Base-by-base conservation (phyloP, 352 stramenopile genomes). In the Phytophthora multivora region DNA sequence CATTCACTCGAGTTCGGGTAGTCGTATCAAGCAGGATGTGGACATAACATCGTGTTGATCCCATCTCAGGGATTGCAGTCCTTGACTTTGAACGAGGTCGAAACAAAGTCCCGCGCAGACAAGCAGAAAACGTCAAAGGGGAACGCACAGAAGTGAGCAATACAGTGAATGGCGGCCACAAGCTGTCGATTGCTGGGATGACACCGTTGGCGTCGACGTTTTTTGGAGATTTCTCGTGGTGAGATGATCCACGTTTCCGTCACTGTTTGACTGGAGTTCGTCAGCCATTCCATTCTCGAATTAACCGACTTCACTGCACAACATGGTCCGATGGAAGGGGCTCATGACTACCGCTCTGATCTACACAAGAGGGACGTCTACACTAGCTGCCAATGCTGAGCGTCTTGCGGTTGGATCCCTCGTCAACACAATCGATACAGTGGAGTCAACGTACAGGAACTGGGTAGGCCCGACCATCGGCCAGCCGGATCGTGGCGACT, bases 401-500 rank as follows among this genome's bases (percentile, higher is more conserved):
- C 35, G 8, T 19, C 15, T 57, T 7, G 30, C 36, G 19, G 30
- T 51, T 10, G 59, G 43, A 35, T 39, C 60, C 7, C 28, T 19
- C 12, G 25, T 45, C 25, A 59, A 59, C 23, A 63, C 54, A 15
- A 30, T 42, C 33, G 61, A 60, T 26, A 54, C 54, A 16, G 38
- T 71, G 9, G n/a, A 41, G 19, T 59, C 55, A 6, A 71, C 49
- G 4, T 59, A 58, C 18, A 26, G 36, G 8, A 72, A 73, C 18
- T 69, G 58, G 51, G 52, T 73, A 0, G 63, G 63, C 4, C 51
- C 54, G 26, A 74, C 47, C 51, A 64, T 45, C 51, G 57, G 38
- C 16, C 23, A 49, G 6, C 48, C 61, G 39, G 56, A 75, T 48
- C 26, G 48, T 40, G 52, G 45, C 11, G 57, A 66, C 16, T 51